Base-by-base conservation (phyloP, 2,329 filamentous ascomycete species). In the Aureobasidium mangrovei region DNA sequence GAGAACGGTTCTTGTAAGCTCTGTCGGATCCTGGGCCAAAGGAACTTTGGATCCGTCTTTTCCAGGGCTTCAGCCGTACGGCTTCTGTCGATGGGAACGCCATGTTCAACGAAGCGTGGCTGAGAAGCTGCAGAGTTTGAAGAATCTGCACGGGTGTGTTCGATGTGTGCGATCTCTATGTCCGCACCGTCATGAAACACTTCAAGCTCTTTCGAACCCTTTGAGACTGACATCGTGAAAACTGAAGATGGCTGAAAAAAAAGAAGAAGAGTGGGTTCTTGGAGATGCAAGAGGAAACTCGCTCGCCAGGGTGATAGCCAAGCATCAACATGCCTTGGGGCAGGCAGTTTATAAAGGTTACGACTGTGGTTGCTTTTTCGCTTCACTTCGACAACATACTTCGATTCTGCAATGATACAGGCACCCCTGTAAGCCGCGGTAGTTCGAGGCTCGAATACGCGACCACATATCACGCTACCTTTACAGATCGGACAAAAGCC, bases 1-100 rank as follows among this genome's bases (percentile, higher is more conserved):
- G 81, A 80, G 59, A 86, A 80, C 1, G 77, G 77, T 58, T 85
- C 82, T 56, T 77, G 74, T 36, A 78, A 70, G 29, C 68, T 60
- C 24, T 72, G 67, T 41, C 82, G 74, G 29, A 81, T 67, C 38
- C 71, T 72, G 45, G 71, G 76, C 83, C 83, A 86, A 28, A 67
- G 60, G 4, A 76, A 61, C 28, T 70, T 63, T 41, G 69, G 62
- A 47, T 70, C 64, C 2, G 56, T 45, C 3, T 60, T 51, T 43
- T 60, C 58, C 18, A 60, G 56, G 7, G 42, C 48, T 7, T 64
- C 63, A 29, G 62, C 64, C 2, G 64, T 64, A 26, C 46, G 57
- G 33, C 55, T 61, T 9, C 64, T 60, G 46, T 66, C 62, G 55
- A 67, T 66, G 1, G 60, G 61, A 28, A 61, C 59, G 28, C 64